A percentile compares a stretch with the other conserved stretches of the same genome.
Evolutionary conservation across 2,329 filamentous ascomycete species (phyloP).

Genomic region (Cladosporium cucumerinum): DNA sequence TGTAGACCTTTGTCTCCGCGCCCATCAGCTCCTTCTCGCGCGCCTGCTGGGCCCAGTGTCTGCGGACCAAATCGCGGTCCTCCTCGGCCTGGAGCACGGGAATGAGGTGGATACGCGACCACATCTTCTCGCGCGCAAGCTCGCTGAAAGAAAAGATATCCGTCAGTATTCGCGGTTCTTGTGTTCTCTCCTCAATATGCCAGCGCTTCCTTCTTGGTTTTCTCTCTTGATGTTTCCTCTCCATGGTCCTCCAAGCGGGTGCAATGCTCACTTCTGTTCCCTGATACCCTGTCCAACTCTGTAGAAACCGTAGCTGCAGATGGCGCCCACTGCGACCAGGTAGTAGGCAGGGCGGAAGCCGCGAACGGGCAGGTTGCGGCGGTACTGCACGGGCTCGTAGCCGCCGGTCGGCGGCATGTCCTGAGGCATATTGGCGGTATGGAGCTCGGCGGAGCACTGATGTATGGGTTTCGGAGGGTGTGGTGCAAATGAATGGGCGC

Average conservation of each 20-base stretch:
- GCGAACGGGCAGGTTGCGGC: conserved; percentile 88
- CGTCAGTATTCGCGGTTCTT: conserved; percentile 18
- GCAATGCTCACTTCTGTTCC: conserved; percentile 70
- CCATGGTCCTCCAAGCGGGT: neutral
- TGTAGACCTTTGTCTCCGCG: conserved; percentile 77
- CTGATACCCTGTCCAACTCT: conserved; percentile 76
- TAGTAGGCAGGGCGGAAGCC: conserved; percentile 83
- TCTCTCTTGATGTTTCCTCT: neutral
- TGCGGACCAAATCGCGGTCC: conserved; percentile 88
- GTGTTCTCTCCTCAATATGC: neutral
- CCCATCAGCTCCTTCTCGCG: conserved; percentile 89
- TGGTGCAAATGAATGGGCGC: neutral
- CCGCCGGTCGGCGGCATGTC: conserved; percentile 95
- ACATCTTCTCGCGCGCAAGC: conserved; percentile 95
- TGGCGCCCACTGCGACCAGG: conserved; percentile 68
- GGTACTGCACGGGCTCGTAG: conserved; percentile 96
- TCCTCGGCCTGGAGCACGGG: conserved; percentile 93
- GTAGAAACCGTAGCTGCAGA: conserved; percentile 92
- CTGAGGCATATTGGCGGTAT: conserved; percentile 70
- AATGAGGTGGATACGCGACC: conserved; percentile 91
- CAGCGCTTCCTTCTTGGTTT: neutral
- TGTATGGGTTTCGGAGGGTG: neutral
- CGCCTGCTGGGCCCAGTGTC: conserved; percentile 80
- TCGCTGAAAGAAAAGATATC: conserved; percentile 58
- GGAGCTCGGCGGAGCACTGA: conserved; percentile 17